Base-by-base conservation (phyloP, 1,284 basidiomycete species). In the Naganishia cerealis region DNA sequence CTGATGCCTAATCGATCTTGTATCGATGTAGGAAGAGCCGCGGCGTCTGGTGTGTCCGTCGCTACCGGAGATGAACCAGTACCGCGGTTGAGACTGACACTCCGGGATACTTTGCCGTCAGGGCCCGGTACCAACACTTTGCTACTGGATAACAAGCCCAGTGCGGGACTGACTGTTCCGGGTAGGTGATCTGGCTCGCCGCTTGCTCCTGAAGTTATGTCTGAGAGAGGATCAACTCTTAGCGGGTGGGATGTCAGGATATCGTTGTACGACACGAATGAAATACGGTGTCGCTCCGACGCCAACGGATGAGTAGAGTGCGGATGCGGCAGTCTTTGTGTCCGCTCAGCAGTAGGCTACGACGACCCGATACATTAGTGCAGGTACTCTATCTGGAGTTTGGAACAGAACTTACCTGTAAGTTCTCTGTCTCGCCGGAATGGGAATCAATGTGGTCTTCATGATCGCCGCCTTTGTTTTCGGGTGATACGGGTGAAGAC, bases 251-350 rank as follows among this genome's bases (percentile, higher is more conserved):
- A 89, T 0, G 88, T 83, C 48, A 93, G 85, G 6, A 93, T 84
- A 77, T 94, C 91, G 48, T 87, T 86, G 78, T 92, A 92, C 2
- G 90, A 89, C 78, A 93, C 85, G 83, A 92, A 93, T 0, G 89
- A 91, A 38, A 94, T 91, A 87, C 82, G 58, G 82, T 80, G 77
- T 67, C 74, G 76, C 54, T 75, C 75, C 71, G 76, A 77, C 50
- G 72, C n/a, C 21, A 50, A 24, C 24, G 21, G 46, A 50, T 50
- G 46, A 21, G 46, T 7, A 7, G 46, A 24, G 46, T 50, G 46
- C 46, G 46, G 46, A 24, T 50, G 9, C 13, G 46, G n/a, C 46
- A 24, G 46, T 24, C 46, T 21, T 1, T 50, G 46, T 9, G 46
- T 50, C 9, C 46, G n/a, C 21, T n/a, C n/a, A 21, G 5, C 46